phyloP scores from a whole-genome alignment of 768 basidiomycete species.

The Galerina sulciceps region DNA sequence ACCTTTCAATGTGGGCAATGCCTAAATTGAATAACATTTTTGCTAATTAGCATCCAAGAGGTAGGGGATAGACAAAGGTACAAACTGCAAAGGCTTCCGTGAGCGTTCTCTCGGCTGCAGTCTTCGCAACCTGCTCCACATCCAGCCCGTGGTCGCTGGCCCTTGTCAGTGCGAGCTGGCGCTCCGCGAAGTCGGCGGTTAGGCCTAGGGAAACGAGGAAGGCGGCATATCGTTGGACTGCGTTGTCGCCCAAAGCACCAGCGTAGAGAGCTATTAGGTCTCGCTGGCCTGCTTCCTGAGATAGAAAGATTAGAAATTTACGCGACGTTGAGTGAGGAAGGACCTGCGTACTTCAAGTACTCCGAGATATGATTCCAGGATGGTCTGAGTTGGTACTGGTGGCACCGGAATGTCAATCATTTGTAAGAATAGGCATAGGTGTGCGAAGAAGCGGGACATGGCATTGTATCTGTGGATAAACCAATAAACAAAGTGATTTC shows the following conservation, averaged over 20 bases:
- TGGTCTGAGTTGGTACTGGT: slow-evolving; percentile 73
- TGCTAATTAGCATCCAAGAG: background rate
- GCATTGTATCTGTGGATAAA: slow-evolving; percentile 56
- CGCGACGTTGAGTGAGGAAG: background rate
- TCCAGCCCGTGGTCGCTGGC: slow-evolving; percentile 88
- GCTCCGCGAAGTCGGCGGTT: slow-evolving; percentile 62
- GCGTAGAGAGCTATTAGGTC: slow-evolving; percentile 95
- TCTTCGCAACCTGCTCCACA: slow-evolving; percentile 75
- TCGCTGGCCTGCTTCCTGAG: slow-evolving; percentile 73
- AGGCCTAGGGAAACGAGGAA: slow-evolving; percentile 84
- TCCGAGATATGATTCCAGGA: slow-evolving; percentile 87
- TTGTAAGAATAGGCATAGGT: slow-evolving; percentile 87
- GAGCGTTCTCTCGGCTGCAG: slow-evolving; percentile 79
- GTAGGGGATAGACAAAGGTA: slow-evolving; percentile 2
- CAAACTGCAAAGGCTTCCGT: slow-evolving; percentile 69
- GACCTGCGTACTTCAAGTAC: slow-evolving; percentile 71
- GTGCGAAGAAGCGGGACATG: slow-evolving; percentile 90
- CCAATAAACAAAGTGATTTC: background rate
- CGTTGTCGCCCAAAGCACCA: slow-evolving; percentile 86
- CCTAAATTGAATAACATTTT: slow-evolving; percentile 31
- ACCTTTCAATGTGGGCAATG: slow-evolving; percentile 57
- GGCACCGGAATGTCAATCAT: slow-evolving; percentile 80
- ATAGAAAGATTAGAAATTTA: background rate
- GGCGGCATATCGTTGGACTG: slow-evolving; percentile 88
- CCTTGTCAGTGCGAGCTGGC: slow-evolving; percentile 69